Evolutionary conservation across 495 filamentous ascomycete genomes (phyloP), one percentile per base, ranked within the genome.

Genomic region (Viridothelium virens): DNA sequence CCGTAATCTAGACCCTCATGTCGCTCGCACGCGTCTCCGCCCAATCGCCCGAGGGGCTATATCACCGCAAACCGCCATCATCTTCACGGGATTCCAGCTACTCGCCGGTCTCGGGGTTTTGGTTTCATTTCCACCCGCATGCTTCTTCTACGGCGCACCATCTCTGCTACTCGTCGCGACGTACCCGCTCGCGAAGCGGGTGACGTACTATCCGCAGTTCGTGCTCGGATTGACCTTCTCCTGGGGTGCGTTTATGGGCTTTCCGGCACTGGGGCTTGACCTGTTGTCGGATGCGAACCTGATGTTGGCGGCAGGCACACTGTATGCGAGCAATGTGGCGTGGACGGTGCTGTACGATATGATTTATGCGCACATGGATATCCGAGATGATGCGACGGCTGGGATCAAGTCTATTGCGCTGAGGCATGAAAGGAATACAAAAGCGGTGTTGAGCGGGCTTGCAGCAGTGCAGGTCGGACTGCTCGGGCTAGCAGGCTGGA

Each of bases 351-450:
- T 97, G 65, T 98, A 98, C 72, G 94, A 98, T 77, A 97, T 96
- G 88, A 96, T 98, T 25, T 98, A 98, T 77, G 94, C 95, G 39
- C 92, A 97, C 77, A 96, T 97, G 89, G 94, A 98, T 69, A 92
- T 98, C 74, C 89, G 88, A 73, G 94, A 98, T 70, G 94, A 98
- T 74, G 85, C 86, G 39, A 89, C 89, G 74, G 92, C 89, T 0
- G 94, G 94, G 1, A 96, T 98, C 78, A 97, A 96, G 79, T 91
- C 88, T 70, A 98, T 97, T 73, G 93, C 90, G 18, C 82, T 97
- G 33, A 87, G 88, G 73, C 92, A 98, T 70, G 90, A 95, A 67
- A 81, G 86, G 34, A 84, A 96, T 69, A 96, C 94, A 5, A 97
- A 97, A 78, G 79, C 87, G 38, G 84, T 98, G 12, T 79, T 98